Evolutionary conservation across 2,329 filamentous ascomycete species (phyloP), one percentile per base, ranked within the genome.

Genomic region (Cladorrhinum sp.): DNA sequence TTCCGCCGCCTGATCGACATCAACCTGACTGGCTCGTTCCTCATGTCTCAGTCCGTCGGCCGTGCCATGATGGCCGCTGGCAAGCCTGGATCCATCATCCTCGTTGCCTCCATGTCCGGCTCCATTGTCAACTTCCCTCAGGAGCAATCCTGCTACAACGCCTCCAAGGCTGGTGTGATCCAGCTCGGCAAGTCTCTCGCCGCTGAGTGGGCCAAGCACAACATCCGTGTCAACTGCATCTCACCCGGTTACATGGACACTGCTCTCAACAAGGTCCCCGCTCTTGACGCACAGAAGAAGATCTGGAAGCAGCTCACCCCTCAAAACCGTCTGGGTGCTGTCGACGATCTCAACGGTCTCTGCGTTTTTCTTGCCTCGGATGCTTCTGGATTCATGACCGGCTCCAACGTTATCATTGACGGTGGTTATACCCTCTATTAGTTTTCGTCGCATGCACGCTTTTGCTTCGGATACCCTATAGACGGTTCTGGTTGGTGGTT

Each of bases 211-310:
- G 89, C 90, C 70, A 89, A 90, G 77, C 83, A 91, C 76, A 81
- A 83, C 68, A 92, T 93, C 71, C 87, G 90, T 38, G 90, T 93
- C 70, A 95, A 95, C 82, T 88, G 85, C 75, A 92, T 93, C 76
- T 91, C 87, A 6, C 90, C 91, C 20, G 90, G 90, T 27, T 93
- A 93, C 79, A 93, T 93, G 87, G 89, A 93, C 79, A 95, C 90
- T 4, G 88, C 87, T 4, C 80, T 92, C 64, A 93, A 92, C 83
- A 86, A 87, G 62, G 88, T 91, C 7, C 88, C 89, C 22, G 87
- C 87, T 41, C 85, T 92, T 20, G 89, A 92, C 65, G 88, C 87
- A 52, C 88, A 92, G 81, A 92, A 92, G 85, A 88, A 87, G 77
- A 90, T 91, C 75, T 92, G 90, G 90, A 85, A 85, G 68, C 84